Evolutionary conservation across 192 early-diverging fungal species (phyloP), one percentile per base, ranked within the genome.

Genomic region (Entomortierella beljakovae): DNA sequence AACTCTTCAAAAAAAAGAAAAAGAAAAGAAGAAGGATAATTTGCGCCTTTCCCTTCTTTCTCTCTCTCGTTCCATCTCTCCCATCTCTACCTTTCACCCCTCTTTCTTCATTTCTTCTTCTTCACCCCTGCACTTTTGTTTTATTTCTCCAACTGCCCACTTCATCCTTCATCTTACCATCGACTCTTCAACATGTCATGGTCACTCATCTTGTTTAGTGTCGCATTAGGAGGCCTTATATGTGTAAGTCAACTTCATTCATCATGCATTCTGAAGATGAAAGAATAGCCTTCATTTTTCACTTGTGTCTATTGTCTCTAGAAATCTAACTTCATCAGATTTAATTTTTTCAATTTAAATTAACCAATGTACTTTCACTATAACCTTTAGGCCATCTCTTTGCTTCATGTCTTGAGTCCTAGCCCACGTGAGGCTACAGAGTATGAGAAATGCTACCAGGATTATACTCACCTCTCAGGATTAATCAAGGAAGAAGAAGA

Each of bases 401-500:
- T 79, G 42, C 68, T 79, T 5, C 70, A 70, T 22, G 1, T 61
- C 7, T 20, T 79, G 29, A 79, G 61, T 35, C 75, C 75, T 49
- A 55, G 46, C 28, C 75, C 75, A 29, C 49, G 75, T 5, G 49
- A 35, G 1, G 46, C 75, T 0, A 79, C 75, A 2, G 67, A 59
- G n/a, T 59, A 53, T 46, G 75, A 79, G 26, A 57, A 64, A 29
- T 62, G 75, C 31, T 79, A 79, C 31, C 75, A 79, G 62, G 75
- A 79, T 28, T 29, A 65, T 13, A 65, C 66, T 6, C 75, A 79
- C 38, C 67, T 79, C 28, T 35, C 66, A 20, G 55, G 56, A 16
- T n/a, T 79, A 40, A 61, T 70, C 61, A 79, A 79, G 43, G 75
- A 79, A 63, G 75, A 79, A 52, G 23, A 61, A 9, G 75, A 64